Percentiles rank a stretch among this genome's conserved stretches.
Conservation (phyloP, 371 early-diverging fungal genomes). For the Umbelopsis sp. region DNA sequence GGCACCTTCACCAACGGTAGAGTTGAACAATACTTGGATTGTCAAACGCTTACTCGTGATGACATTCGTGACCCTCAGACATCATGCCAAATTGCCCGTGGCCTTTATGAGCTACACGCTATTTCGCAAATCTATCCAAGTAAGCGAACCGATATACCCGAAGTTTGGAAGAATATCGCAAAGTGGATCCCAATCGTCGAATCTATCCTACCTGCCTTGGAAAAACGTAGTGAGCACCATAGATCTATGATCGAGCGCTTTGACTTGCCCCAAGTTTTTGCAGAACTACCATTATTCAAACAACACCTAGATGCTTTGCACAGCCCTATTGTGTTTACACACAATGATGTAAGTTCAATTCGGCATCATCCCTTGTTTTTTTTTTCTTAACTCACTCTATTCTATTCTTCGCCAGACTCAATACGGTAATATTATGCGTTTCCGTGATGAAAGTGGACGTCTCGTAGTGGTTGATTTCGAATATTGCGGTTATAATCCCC, state of each 20-base stretch:
- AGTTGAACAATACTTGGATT: constrained; percentile 84
- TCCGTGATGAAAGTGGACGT: constrained; percentile 50
- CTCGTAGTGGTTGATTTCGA: constrained; percentile 84
- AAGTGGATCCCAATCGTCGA: constrained; percentile 56
- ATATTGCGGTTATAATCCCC: constrained; percentile 85
- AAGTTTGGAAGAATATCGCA: constrained; percentile 71
- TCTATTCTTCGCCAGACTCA: constrained; percentile 53
- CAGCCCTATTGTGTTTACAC: constrained; percentile 76
- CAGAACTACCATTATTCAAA: constrained; percentile 1
- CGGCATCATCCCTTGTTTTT: not conserved
- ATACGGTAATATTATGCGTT: constrained; percentile 81
- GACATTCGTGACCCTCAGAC: constrained; percentile 69
- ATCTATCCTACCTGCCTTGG: constrained; percentile 10
- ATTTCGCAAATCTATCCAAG: constrained; percentile 62
- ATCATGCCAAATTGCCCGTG: constrained; percentile 76
- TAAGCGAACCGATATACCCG: constrained; percentile 41
- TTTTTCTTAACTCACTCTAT: not conserved
- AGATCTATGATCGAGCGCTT: constrained; percentile 9
- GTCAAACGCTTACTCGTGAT: constrained; percentile 67
- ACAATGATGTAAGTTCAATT: constrained; percentile 35
- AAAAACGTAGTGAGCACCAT: constrained; percentile 15
- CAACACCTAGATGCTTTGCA: constrained; percentile 32
- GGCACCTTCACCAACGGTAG: constrained; percentile 90
- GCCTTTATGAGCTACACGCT: constrained; percentile 76
- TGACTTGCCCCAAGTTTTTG: constrained; percentile 15